Evolutionary conservation across 139 green algal species (phyloP).

Genomic region (Ettlia oleoabundans): DNA sequence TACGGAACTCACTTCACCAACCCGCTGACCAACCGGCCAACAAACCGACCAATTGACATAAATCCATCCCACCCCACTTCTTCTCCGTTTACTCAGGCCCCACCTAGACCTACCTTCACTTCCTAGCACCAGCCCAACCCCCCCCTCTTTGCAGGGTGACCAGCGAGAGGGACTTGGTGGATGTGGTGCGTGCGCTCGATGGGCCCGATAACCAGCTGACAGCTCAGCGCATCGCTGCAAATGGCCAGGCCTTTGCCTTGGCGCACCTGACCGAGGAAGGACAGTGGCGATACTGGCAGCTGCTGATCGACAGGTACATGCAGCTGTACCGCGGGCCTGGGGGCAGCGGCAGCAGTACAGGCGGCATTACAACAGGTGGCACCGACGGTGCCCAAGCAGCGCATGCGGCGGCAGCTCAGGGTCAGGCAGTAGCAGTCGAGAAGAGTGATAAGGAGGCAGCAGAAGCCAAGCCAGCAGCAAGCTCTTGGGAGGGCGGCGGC

Average conservation of each 20-base stretch:
- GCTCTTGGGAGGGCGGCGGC: too few relatives aligned
- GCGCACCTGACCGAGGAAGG: background rate
- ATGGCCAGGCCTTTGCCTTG: background rate
- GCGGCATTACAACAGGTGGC: too few relatives aligned
- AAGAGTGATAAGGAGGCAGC: too few relatives aligned
- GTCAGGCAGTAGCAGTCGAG: too few relatives aligned
- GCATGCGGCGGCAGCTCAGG: too few relatives aligned
- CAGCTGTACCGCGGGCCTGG: slow-evolving; percentile 27
- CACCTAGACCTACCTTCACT: background rate
- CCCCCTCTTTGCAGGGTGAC: background rate
- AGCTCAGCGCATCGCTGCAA: slow-evolving; percentile 12
- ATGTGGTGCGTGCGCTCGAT: background rate
- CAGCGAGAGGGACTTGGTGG: background rate
- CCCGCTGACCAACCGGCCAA: too few relatives aligned
- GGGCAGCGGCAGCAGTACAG: too few relatives aligned
- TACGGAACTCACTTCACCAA: too few relatives aligned
- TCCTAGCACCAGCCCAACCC: background rate
- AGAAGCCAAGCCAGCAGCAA: too few relatives aligned
- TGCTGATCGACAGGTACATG: background rate
- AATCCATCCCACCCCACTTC: too few relatives aligned
- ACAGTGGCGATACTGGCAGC: slow-evolving; percentile 6
- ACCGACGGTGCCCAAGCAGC: too few relatives aligned
- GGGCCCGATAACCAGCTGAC: background rate
- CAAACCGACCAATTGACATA: too few relatives aligned
- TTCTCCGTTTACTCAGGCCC: background rate